A percentile compares a stretch with the other conserved stretches of the same genome.
phyloP scores from a whole-genome alignment of 352 stramenopile genomes.

The Phytophthora tentaculata region DNA sequence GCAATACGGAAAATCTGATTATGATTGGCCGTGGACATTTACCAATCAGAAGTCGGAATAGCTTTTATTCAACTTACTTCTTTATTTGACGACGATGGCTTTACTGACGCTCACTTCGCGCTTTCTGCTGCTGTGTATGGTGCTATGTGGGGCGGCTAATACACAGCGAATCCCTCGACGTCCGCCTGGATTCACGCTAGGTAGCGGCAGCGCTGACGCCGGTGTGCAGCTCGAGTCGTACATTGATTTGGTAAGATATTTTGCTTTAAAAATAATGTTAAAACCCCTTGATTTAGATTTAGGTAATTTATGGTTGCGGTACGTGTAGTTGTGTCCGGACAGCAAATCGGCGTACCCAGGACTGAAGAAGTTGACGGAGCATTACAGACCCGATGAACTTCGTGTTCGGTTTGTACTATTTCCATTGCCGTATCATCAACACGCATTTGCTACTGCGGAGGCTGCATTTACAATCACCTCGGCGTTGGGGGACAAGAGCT shows the following conservation, averaged over 20 bases:
- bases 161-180: conserved; percentile 55
- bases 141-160: conserved; percentile 16
- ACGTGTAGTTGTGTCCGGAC: conserved; percentile 78
- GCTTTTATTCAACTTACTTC: too few species aligned
- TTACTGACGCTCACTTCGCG: conserved; percentile 4
- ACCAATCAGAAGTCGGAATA: too few species aligned
- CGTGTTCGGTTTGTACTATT: conserved; percentile 80
- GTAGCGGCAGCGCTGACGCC: conserved; percentile 53
- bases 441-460: conserved; percentile 73
- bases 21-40: background rate
- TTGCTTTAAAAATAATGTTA: background rate
- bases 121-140: conserved; percentile 30
- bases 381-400: conserved; percentile 67
- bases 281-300: too few species aligned
- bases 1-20: conserved; percentile 2
- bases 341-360: conserved; percentile 75
- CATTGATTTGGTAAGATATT: conserved; percentile 68
- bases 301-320: conserved; percentile 15
- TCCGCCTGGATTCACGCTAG: conserved; percentile 70
- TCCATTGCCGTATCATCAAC: conserved; percentile 79
- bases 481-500: conserved; percentile 58
- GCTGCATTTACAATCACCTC: conserved; percentile 69
- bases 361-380: conserved; percentile 58
- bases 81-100: background rate
- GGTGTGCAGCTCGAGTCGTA: conserved; percentile 85